Evolutionary conservation across 169 alveolate species (phyloP), one percentile per base, ranked within the genome.

Genomic region (Eimeria acervulina): DNA sequence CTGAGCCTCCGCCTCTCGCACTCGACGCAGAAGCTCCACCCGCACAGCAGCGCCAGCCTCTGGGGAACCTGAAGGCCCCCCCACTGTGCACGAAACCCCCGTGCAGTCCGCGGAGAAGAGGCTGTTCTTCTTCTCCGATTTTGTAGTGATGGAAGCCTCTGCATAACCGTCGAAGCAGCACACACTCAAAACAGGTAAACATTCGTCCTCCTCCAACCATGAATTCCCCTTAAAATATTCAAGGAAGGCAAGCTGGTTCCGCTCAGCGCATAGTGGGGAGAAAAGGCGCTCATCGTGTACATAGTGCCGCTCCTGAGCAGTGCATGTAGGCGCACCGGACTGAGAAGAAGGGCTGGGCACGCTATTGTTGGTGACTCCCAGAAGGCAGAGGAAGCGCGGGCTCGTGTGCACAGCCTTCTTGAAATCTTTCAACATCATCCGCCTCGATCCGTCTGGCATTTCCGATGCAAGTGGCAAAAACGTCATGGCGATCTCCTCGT

Each of bases 381-480:
- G 94, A n/a, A 93, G 90, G 21, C 85, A 81, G 33, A 93, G 90
- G 68, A 93, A 93, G 51, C 89, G 88, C 40, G 88, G 76, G 47
- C 94, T 81, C 31, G 94, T 83, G 40, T 61, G 94, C 40, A 95
- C 96, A 1, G 95, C 95, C 33, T 23, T 84, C 59, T 87, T 95
- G 85, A 95, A 95, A 61, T 95, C 96, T 78, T 40, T 74, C 55
- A 95, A 94, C 90, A 87, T 51, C 94, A 95, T 95, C 47, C 94
- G 95, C n/a, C 80, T 40, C 52, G 95, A 59, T 28, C 95, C 95
- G 61, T 95, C 96, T 38, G 96, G 94, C 91, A 87, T 68, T 47
- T 36, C 88, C 26, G 96, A 84, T 21, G 96, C 90, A 33, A 76
- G 68, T 13, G 85, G 96, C 94, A 63, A 23, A 61, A 93, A 93